Conservation (phyloP, 2,329 filamentous ascomycete species). For the Nemania diffusa region DNA sequence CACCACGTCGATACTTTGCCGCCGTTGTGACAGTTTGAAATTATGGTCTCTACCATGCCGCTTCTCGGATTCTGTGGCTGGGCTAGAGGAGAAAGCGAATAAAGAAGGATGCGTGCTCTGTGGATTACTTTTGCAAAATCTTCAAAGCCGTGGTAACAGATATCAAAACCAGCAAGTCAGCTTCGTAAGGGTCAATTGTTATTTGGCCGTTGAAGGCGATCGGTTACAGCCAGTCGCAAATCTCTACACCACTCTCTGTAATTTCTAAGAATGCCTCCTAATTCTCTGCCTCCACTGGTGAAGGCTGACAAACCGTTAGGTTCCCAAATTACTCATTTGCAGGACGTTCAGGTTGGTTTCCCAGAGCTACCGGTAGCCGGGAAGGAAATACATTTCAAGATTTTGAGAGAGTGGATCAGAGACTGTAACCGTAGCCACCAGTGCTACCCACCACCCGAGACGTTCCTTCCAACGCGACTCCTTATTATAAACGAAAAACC, state of each 20-base stretch:
- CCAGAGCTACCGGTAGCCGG: not conserved
- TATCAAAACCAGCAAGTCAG: slow-evolving; percentile 2
- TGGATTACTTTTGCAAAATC: not conserved
- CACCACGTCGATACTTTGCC: slow-evolving; percentile 1
- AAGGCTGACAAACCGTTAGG: not conserved
- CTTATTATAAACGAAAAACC: slow-evolving; percentile 2
- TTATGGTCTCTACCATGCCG: slow-evolving; percentile 13
- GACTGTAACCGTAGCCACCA: slow-evolving; percentile 8
- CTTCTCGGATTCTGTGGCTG: slow-evolving; percentile 7
- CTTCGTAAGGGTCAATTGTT: slow-evolving; percentile 7
- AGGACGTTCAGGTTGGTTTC: slow-evolving; percentile 14
- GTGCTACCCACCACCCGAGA: not conserved
- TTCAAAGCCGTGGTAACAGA: not conserved
- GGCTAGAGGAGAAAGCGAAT: slow-evolving; percentile 10
- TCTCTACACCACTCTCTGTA: slow-evolving; percentile 1
- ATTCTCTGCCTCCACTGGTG: not conserved
- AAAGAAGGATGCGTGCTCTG: slow-evolving; percentile 5
- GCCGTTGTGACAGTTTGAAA: not conserved
- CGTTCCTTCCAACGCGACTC: slow-evolving; percentile 17
- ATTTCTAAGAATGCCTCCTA: not conserved
- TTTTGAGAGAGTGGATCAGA: slow-evolving; percentile 9
- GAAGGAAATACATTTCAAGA: slow-evolving; percentile 1
- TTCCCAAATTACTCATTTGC: not conserved
- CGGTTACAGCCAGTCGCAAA: slow-evolving; percentile 4
- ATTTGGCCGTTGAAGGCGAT: slow-evolving; percentile 1